Evolutionary conservation across 805 yeast genomes (phyloP).

Genomic region (Schizosaccharomyces osmophilus): DNA sequence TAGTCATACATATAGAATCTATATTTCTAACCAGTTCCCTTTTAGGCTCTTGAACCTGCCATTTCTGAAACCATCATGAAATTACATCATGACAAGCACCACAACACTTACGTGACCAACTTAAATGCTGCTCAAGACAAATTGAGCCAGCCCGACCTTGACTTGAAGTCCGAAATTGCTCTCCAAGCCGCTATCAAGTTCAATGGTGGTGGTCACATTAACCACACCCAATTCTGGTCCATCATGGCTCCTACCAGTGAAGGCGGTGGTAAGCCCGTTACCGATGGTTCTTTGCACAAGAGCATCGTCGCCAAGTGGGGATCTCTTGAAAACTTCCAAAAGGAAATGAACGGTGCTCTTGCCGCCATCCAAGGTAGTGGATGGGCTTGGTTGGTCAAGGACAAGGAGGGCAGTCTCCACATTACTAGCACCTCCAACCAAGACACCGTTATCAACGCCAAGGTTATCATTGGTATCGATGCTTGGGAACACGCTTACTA

Average conservation of each 20-base stretch:
- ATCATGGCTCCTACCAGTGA: constrained; percentile 50
- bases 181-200: constrained; percentile 58
- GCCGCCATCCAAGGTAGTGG: constrained; percentile 90
- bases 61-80: constrained; percentile 69
- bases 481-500: constrained; percentile 88
- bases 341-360: constrained; percentile 32
- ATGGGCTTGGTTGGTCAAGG: constrained; percentile 79
- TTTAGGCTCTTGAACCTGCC: constrained; percentile 50
- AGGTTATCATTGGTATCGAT: constrained; percentile 68
- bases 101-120: constrained; percentile 73
- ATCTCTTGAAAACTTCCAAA: constrained; percentile 40
- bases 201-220: constrained; percentile 79
- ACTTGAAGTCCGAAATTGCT: constrained; percentile 29
- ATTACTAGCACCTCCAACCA: constrained; percentile 66
- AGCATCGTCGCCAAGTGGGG: constrained; percentile 46
- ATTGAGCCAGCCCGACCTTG: constrained; percentile 41
- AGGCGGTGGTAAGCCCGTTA: constrained; percentile 47
- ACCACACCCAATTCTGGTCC: constrained; percentile 74
- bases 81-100: constrained; percentile 67
- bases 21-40: no score
- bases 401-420: constrained; percentile 49
- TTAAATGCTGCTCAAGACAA: constrained; percentile 59
- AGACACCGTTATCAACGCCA: constrained; percentile 48
- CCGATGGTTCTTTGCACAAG: constrained; percentile 24
- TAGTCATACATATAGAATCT: no score